These are phyloP conservation scores for Kodamaea ohmeri DNA, from an alignment of 1,139 yeast species.

Conservation along the genomic window DNA sequence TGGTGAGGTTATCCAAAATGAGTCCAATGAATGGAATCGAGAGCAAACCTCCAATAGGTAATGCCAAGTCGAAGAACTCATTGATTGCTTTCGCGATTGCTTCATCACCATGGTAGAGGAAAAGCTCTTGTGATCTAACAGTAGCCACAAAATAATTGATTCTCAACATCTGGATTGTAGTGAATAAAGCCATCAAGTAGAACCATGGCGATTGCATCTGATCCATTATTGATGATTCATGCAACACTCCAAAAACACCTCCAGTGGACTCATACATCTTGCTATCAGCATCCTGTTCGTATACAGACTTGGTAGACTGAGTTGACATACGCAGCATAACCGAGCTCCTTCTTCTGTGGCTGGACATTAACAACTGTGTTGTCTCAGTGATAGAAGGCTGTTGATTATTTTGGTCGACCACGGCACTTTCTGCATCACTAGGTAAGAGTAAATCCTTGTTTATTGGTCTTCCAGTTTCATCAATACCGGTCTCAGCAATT, in stretches of 20 bases:
- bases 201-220: conserved; percentile 83
- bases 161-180: conserved; percentile 84
- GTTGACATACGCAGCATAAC: conserved; percentile 36
- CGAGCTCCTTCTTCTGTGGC: conserved; percentile 37
- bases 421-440: conserved; percentile 27
- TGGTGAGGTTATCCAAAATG: conserved; percentile 71
- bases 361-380: conserved; percentile 35
- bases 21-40: conserved; percentile 86
- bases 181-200: conserved; percentile 67
- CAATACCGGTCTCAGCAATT: conserved; percentile 66
- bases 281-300: conserved; percentile 63
- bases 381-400: conserved; percentile 45
- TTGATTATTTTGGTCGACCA: conserved; percentile 10
- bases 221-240: conserved; percentile 55
- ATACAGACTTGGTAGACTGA: conserved; percentile 49
- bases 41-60: conserved; percentile 82
- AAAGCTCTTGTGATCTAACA: conserved; percentile 72
- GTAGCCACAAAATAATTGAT: conserved; percentile 92
- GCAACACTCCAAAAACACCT: conserved; percentile 84
- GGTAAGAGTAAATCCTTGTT: conserved; percentile 38
- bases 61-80: conserved; percentile 75
- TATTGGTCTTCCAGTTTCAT: conserved; percentile 56
- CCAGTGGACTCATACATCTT: conserved; percentile 55
- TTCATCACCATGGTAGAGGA: conserved; percentile 51
- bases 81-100: conserved; percentile 58